Evolutionary conservation across 2,329 filamentous ascomycete genomes (phyloP).

Genomic region (Clarireedia hainanense): DNA sequence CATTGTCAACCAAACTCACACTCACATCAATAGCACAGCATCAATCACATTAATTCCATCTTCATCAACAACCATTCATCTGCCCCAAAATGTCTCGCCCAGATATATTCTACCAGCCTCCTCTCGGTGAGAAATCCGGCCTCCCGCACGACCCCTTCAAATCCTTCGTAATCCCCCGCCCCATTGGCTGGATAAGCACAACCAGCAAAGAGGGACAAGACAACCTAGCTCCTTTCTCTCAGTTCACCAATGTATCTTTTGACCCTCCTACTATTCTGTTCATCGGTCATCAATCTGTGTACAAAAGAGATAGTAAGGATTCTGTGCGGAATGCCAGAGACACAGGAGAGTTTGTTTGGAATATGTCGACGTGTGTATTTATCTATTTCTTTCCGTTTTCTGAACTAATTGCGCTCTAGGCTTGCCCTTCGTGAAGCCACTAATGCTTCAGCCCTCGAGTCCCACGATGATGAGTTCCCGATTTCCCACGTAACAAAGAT

Average conservation of each 20-base stretch:
- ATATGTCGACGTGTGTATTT: conserved; percentile 13
- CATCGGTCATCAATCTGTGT: conserved; percentile 12
- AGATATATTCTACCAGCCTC: conserved; percentile 11
- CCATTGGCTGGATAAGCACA: conserved; percentile 5
- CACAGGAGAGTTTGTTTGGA: conserved; percentile 16
- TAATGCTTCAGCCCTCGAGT: conserved; percentile 1
- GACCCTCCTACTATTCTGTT: conserved; percentile 13
- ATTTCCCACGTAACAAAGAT: conserved; percentile 8
- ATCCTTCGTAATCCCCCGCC: conserved; percentile 5
- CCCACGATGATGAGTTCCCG: conserved; percentile 3
- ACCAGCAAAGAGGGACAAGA: conserved; percentile 10
- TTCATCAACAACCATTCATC: background rate
- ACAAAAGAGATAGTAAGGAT: conserved; percentile 10
- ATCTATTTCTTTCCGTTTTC: background rate
- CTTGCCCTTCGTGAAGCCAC: background rate
- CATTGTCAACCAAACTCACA: too few species aligned
- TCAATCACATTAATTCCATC: background rate
- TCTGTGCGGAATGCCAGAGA: conserved; percentile 12
- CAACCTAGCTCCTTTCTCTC: conserved; percentile 12
- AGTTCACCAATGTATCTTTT: conserved; percentile 15
- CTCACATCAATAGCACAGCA: background rate
- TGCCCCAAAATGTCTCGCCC: background rate
- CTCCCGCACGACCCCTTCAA: conserved; percentile 13
- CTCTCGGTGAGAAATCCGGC: conserved; percentile 8
- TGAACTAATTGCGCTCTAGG: background rate